Percentiles rank a stretch among this genome's conserved stretches.
Evolutionary conservation across 768 basidiomycete genomes (phyloP).

Genomic region (Russula vinacea): DNA sequence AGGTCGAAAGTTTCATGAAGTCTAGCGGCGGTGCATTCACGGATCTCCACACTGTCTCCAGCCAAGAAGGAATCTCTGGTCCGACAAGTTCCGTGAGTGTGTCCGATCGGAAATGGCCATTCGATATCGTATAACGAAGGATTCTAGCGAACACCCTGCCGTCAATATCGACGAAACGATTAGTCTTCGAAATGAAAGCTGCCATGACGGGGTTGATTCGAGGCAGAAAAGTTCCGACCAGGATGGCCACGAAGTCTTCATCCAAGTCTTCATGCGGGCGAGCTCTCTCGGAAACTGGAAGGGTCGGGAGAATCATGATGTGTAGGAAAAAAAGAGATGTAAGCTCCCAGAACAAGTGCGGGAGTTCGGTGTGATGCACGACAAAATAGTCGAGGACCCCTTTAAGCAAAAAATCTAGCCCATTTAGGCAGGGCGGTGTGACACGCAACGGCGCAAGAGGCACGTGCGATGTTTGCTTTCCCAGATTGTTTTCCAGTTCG

Average conservation of each 20-base stretch:
- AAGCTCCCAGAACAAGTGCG: constrained; percentile 22
- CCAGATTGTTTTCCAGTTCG: constrained; percentile 21
- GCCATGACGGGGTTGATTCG: constrained; percentile 37
- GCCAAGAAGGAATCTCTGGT: constrained; percentile 29
- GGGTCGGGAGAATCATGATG: constrained; percentile 21
- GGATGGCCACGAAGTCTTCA: constrained; percentile 34
- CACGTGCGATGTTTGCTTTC: neutral
- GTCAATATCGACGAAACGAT: constrained; percentile 48
- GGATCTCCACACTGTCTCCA: constrained; percentile 34
- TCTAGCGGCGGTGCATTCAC: constrained; percentile 28
- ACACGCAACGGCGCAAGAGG: constrained; percentile 13
- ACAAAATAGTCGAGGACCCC: constrained; percentile 18
- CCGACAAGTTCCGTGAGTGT: constrained; percentile 35
- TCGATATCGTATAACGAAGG: constrained; percentile 39
- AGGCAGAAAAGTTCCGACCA: constrained; percentile 44
- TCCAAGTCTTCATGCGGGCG: constrained; percentile 32
- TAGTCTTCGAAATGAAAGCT: constrained; percentile 28
- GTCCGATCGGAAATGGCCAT: constrained; percentile 22
- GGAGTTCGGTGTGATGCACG: neutral
- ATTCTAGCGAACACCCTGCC: constrained; percentile 50
- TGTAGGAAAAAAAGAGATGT: constrained; percentile 25
- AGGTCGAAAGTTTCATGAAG: constrained; percentile 34
- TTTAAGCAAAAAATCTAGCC: constrained; percentile 10
- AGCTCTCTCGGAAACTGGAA: constrained; percentile 30
- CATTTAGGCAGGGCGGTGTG: neutral